Evolutionary conservation across 2,329 filamentous ascomycete genomes (phyloP).

Genomic region (Calonectria pteridis): DNA sequence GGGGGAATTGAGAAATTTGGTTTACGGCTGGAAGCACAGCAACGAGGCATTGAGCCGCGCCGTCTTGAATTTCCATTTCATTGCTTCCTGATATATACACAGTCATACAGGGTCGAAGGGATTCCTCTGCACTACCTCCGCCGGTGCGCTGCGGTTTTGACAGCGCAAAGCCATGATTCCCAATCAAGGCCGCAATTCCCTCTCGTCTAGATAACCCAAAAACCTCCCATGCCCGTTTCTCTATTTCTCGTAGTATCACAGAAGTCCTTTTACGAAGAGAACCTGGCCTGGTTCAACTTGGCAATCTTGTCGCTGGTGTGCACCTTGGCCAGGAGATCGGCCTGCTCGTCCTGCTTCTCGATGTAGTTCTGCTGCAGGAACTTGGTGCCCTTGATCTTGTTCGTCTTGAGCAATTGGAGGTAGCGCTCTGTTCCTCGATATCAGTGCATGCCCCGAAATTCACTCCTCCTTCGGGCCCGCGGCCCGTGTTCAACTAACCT

Average conservation of each 20-base stretch:
- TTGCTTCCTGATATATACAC: conserved; percentile 50
- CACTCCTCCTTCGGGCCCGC: conserved; percentile 12
- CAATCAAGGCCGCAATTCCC: conserved; percentile 35
- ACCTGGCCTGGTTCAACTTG: conserved; percentile 52
- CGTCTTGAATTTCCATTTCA: conserved; percentile 40
- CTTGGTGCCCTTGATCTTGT: conserved; percentile 83
- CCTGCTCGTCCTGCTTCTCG: conserved; percentile 61
- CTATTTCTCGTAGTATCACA: conserved; percentile 6
- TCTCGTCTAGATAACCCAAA: conserved; percentile 36
- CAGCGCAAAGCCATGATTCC: conserved; percentile 35
- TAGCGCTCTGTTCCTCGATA: conserved; percentile 73
- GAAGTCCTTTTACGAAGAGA: conserved; percentile 43
- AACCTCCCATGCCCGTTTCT: conserved; percentile 17
- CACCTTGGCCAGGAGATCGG: conserved; percentile 54
- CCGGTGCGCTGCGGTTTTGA: conserved; percentile 33
- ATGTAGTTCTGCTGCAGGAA: conserved; percentile 85
- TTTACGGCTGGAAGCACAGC: background rate
- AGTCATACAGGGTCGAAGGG: conserved; percentile 47
- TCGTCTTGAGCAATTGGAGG: conserved; percentile 80
- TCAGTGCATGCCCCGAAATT: conserved; percentile 29
- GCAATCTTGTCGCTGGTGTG: conserved; percentile 56
- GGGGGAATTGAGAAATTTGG: conserved; percentile 1
- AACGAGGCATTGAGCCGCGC: background rate
- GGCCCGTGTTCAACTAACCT: conserved; percentile 68
- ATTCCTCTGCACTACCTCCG: conserved; percentile 34